phyloP scores from a whole-genome alignment of 208 protist genomes.

The Acanthamoeba culbertsoni region DNA sequence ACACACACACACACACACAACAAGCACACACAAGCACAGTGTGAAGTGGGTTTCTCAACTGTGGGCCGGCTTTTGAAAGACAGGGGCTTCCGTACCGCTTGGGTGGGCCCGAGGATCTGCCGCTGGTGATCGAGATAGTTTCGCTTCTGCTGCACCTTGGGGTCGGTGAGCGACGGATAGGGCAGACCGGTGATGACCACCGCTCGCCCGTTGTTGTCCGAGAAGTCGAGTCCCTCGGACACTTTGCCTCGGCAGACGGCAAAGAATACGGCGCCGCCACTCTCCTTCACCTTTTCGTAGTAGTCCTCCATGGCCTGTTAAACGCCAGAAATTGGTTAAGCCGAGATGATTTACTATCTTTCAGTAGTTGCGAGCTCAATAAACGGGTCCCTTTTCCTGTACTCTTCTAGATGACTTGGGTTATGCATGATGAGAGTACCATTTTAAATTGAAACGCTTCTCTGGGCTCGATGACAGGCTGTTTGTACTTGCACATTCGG shows the following conservation, averaged over 20 bases:
- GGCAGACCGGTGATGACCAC: slow-evolving; percentile 93
- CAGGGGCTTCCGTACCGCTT: not conserved
- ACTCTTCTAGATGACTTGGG: too few species aligned
- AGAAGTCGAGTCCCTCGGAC: slow-evolving; percentile 95
- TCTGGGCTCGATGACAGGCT: slow-evolving; percentile 61
- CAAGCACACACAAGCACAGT: not conserved
- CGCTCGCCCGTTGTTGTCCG: slow-evolving; percentile 90
- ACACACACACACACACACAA: not conserved
- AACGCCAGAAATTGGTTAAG: not conserved
- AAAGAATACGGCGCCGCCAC: slow-evolving; percentile 91
- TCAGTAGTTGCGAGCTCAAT: too few species aligned
- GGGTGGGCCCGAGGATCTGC: not conserved
- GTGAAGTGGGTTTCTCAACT: too few species aligned
- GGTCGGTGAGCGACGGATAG: slow-evolving; percentile 69
- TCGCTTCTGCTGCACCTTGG: slow-evolving; percentile 77
- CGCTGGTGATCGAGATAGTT: slow-evolving; percentile 77
- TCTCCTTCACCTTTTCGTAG: slow-evolving; percentile 64
- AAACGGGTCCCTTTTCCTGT: too few species aligned
- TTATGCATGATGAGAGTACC: too few species aligned
- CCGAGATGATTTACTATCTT: too few species aligned
- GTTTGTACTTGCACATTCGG: slow-evolving; percentile 62
- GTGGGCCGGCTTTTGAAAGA: too few species aligned
- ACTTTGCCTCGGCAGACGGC: slow-evolving; percentile 95
- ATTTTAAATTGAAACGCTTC: slow-evolving; percentile 25
- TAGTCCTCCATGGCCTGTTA: slow-evolving; percentile 77